Percentiles rank a stretch among this genome's conserved stretches.
Evolutionary conservation across 352 stramenopile species (phyloP).

Genomic region (Phytophthora cryptogea): DNA sequence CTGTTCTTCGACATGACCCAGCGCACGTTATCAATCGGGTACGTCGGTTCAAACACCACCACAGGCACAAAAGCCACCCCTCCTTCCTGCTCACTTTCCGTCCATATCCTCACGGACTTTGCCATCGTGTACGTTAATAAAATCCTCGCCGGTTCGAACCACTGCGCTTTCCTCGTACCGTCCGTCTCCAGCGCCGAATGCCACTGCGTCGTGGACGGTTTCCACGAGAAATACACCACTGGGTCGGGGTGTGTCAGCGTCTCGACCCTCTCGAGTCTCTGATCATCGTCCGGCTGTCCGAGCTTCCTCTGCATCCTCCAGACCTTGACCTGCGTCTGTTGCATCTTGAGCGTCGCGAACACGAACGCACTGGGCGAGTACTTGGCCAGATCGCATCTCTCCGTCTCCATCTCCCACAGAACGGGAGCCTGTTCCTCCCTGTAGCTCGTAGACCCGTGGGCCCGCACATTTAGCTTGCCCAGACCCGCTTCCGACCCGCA

Average conservation of each 20-base stretch:
- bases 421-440: conserved; percentile 19
- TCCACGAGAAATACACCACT: conserved; percentile 84
- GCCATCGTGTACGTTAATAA: conserved; percentile 72
- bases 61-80: conserved; percentile 34
- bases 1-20: conserved; percentile 84
- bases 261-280: conserved; percentile 39
- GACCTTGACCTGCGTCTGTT: conserved; percentile 47
- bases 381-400: conserved; percentile 57
- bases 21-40: conserved; percentile 66
- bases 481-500: conserved; percentile 45
- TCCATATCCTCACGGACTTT: conserved; percentile 69
- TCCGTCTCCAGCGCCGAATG: conserved; percentile 59
- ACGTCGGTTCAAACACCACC: conserved; percentile 57
- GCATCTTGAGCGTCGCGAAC: conserved; percentile 52
- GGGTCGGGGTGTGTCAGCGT: conserved; percentile 57
- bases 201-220: conserved; percentile 66
- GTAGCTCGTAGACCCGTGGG: not conserved
- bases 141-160: conserved; percentile 74
- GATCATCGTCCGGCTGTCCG: conserved; percentile 16
- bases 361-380: conserved; percentile 77
- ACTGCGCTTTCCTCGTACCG: conserved; percentile 59
- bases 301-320: conserved; percentile 53
- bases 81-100: conserved; percentile 31
- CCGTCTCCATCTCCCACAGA: conserved; percentile 32
- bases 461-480: conserved; percentile 55